phyloP scores from a whole-genome alignment of 2,329 filamentous ascomycete species.

The Didymosphaeria variabile region DNA sequence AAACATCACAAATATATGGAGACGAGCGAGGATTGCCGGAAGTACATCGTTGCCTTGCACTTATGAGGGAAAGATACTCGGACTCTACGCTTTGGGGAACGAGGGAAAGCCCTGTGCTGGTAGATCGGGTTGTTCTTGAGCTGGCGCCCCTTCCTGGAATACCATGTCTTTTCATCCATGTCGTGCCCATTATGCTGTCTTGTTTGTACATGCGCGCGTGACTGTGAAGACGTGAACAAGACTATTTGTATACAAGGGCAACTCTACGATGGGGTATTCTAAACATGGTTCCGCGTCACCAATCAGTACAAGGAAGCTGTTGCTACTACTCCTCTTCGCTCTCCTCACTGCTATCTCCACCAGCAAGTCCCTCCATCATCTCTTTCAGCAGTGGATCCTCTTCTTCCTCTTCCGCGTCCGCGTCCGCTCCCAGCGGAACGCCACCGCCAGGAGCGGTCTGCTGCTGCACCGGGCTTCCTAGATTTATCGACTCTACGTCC shows the following conservation, averaged over 20 bases:
- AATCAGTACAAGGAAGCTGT: background rate
- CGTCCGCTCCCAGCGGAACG: slow-evolving; percentile 16
- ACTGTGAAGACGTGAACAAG: background rate
- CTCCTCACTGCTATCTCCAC: slow-evolving; percentile 52
- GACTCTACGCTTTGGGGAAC: slow-evolving; percentile 53
- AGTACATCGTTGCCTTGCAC: slow-evolving; percentile 66
- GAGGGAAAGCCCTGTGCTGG: slow-evolving; percentile 99
- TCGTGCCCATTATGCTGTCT: background rate
- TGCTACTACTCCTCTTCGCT: slow-evolving; percentile 54
- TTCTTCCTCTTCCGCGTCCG: slow-evolving; percentile 37
- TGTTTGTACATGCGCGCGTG: background rate
- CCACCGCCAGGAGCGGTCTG: slow-evolving; percentile 5
- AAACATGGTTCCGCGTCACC: background rate
- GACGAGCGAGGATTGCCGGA: slow-evolving; percentile 25
- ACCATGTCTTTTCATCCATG: slow-evolving; percentile 19
- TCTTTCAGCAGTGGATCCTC: slow-evolving; percentile 55
- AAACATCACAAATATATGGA: slow-evolving; percentile 26
- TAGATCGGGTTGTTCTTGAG: slow-evolving; percentile 83
- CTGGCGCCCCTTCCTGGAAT: slow-evolving; percentile 71
- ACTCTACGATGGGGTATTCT: slow-evolving; percentile 11
- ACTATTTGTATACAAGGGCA: background rate
- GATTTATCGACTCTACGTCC: slow-evolving; percentile 46
- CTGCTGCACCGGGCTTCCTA: slow-evolving; percentile 40
- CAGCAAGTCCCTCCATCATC: slow-evolving; percentile 53
- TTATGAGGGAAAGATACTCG: slow-evolving; percentile 99